These are phyloP conservation scores for Batkoa obscura DNA, from an alignment of 371 early-diverging fungal genomes.

Conservation along the genomic window DNA sequence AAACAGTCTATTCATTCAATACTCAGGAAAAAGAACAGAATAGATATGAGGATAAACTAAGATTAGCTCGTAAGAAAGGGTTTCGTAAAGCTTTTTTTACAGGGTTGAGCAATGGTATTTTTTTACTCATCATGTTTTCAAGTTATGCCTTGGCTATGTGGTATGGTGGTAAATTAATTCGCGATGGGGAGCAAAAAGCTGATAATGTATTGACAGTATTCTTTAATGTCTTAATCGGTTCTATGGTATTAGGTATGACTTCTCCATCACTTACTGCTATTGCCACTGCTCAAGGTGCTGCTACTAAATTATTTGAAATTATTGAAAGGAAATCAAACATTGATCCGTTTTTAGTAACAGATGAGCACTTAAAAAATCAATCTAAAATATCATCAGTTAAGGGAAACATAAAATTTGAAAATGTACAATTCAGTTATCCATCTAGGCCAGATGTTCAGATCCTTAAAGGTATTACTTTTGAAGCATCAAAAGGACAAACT, in stretches of 20 bases:
- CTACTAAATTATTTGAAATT: slow-evolving; percentile 37
- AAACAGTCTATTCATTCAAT: slow-evolving; percentile 66
- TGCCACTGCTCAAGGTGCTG: slow-evolving; percentile 34
- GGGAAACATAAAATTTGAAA: slow-evolving; percentile 40
- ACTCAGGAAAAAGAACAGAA: slow-evolving; percentile 37
- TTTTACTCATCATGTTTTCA: slow-evolving; percentile 5
- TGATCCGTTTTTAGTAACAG: slow-evolving; percentile 27
- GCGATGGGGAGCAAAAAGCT: slow-evolving; percentile 18
- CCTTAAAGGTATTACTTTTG: slow-evolving; percentile 18
- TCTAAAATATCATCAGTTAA: slow-evolving; percentile 17
- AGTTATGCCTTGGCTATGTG: slow-evolving; percentile 51
- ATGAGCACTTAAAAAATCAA: slow-evolving; percentile 29
- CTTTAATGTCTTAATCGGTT: slow-evolving; percentile 38
- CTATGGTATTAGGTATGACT: slow-evolving; percentile 17
- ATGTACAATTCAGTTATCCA: slow-evolving; percentile 49
- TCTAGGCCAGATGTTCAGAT: slow-evolving; percentile 35
- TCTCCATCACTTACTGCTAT: slow-evolving; percentile 34
- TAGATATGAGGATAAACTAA: slow-evolving; percentile 28
- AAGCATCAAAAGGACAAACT: slow-evolving; percentile 34
- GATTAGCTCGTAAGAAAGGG: slow-evolving; percentile 23
- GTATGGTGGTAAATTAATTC: slow-evolving; percentile 41
- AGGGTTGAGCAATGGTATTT: slow-evolving; percentile 31
- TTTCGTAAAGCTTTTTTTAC: slow-evolving; percentile 19
- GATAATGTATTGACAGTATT: slow-evolving; percentile 38
- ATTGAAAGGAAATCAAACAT: slow-evolving; percentile 54